Evolutionary conservation across 208 protist species (phyloP), one percentile per base, ranked within the genome.

Genomic region (Phytomonas sp.): DNA sequence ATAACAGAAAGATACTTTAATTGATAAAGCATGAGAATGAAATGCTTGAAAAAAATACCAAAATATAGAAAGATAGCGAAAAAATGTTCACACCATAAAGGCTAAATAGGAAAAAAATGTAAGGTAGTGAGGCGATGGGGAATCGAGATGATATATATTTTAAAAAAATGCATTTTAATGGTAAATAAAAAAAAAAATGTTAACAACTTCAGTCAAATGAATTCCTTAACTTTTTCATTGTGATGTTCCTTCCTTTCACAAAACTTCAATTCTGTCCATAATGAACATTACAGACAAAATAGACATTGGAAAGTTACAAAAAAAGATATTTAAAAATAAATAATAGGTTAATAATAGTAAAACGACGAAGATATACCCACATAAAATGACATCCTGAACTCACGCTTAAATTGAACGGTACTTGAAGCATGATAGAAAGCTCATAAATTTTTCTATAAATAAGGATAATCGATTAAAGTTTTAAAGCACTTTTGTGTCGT

Each of bases 21-120:
- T 69, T 37, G 53, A 60, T 30, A 66, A 56, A 61, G n/a, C 28
- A 60, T 29, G 61, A 73, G 7, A 62, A 64, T 60, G 62, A 68
- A 56, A 43, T 40, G 23, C 17, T 28, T 65, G 23, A 34, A 40
- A 34, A 64, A 33, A 28, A 20, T 28, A 11, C 5, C 28, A 8
- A 34, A 43, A 4, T 7, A 60, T 37, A 29, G 1, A 64, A n/a
- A 67, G 36, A 53, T 37, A 43, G 26, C 9, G 0, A 65, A 56
- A 73, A 66, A 53, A 73, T 33, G 66, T 37, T 0, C 61, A 74
- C 29, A 40, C 63, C 28, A 68, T 5, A 29, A 77, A 15, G 43
- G 62, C 8, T 34, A 66, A 15, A 62, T 5, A 62, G 46, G 36
- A 66, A 34, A 65, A 33, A 72, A 62, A 56, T 43, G 26, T 59